A percentile compares a stretch with the other conserved stretches of the same genome.
phyloP scores from a whole-genome alignment of 768 basidiomycete species.

The Lactifluus piperatus region DNA sequence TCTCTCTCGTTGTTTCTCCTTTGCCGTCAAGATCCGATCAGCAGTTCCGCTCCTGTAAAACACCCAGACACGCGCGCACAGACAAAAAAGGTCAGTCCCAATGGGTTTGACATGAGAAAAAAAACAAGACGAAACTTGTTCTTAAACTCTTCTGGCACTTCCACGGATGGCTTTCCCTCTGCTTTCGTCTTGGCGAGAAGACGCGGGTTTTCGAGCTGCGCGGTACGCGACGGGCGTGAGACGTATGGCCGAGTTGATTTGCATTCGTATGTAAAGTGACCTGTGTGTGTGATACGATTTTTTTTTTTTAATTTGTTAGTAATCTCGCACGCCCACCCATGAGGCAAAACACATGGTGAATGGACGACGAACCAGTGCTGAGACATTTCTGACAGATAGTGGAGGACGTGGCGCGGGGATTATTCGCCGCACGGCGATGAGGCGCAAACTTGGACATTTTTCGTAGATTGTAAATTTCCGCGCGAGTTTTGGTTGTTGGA shows the following conservation, averaged over 20 bases:
- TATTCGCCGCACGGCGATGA: constrained; percentile 52
- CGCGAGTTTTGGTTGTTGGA: not conserved
- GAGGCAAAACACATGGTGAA: not conserved
- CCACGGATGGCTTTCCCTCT: constrained; percentile 68
- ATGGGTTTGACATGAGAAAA: not conserved
- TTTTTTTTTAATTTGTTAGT: too few relatives aligned
- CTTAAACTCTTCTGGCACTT: constrained; percentile 89
- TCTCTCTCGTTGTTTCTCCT: constrained; percentile 65
- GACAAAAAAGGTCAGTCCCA: too few relatives aligned
- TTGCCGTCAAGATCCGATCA: constrained; percentile 72
- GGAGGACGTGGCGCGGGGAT: constrained; percentile 51
- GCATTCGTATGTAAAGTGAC: constrained; percentile 91
- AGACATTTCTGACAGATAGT: constrained; percentile 84
- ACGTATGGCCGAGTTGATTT: constrained; percentile 74
- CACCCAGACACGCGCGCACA: too few relatives aligned
- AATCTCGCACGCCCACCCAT: not conserved
- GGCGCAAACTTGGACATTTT: constrained; percentile 77
- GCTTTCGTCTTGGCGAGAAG: constrained; percentile 56
- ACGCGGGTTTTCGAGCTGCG: constrained; percentile 74
- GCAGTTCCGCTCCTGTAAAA: constrained; percentile 61
- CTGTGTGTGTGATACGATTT: constrained; percentile 32
- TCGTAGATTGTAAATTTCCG: not conserved
- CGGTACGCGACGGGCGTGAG: constrained; percentile 81
- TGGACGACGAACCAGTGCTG: constrained; percentile 40
- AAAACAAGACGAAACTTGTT: constrained; percentile 41